Base-by-base conservation (phyloP, 108 stramenopile species). In the Nitzschia sp. region DNA sequence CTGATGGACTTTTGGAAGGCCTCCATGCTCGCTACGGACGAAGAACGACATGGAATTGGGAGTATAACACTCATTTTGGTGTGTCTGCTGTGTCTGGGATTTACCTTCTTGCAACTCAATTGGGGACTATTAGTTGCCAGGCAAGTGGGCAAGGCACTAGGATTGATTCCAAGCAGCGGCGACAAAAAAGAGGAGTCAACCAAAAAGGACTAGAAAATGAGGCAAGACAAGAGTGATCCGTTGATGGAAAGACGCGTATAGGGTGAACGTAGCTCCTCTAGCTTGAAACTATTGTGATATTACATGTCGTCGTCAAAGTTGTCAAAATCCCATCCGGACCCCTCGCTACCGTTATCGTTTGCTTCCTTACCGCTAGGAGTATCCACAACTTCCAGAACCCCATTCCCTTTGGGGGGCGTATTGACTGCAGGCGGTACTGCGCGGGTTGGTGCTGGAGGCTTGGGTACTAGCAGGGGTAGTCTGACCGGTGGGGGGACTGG, bases 91-190 rank as follows among this genome's bases (percentile, higher is more conserved):
- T 52, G 69, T 36, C 31, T 55, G 26, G 45, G 67, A 31, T 87
- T 87, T 63, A 76, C 83, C 9, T 27, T 65, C 28, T 60, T 85
- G 46, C 83, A 85, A 70, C 15, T 67, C 6, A 79, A 84, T 68
- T 87, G 86, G 86, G 86, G 73, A 38, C 15, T 55, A 6, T 63
- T 84, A 36, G 60, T 87, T 44, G 52, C 63, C 6, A 64, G 53
- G 27, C 86, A 87, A 56, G 54, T 82, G 23, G 70, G 50, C 36
- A 82, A 80, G 58, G 79, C 72, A 15, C 53, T 84, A n/a, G 45
- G 45, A 57, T 41, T 41, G 9, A 28, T 48, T 45, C 45, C 13
- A 22, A 29, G 46, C 45, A 48, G 27, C 1, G 1, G 16, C 33
- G 9, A 16, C 19, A 66, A 66, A 32, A 19, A 33, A 23, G 31